Base-by-base conservation (phyloP, 2,329 filamentous ascomycete species). In the Cryphonectria carpinicola region DNA sequence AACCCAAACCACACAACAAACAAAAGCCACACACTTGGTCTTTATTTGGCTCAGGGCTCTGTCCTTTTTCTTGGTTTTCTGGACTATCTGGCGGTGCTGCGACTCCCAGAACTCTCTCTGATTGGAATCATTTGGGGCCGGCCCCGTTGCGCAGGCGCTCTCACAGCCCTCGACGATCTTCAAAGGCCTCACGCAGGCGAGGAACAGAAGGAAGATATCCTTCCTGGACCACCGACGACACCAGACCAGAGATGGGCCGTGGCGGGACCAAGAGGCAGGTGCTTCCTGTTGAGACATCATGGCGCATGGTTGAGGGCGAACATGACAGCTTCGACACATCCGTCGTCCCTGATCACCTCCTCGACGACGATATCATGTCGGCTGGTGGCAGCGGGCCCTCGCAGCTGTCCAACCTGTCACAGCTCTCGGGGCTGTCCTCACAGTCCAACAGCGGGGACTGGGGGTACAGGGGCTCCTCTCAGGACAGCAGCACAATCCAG, bases 231-330 rank as follows among this genome's bases (percentile, higher is more conserved):
- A 32, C 8, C 41, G 28, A 52, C 60, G 60, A 63, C 25, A 28
- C 41, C 62, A 58, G 25, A 3, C 28, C 54, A 35, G 28, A 41
- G 35, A 72, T 72, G 71, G 64, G 66, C 63, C 69, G 54, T 54
- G 60, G 65, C 28, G 60, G 70, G 61, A 43, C 68, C 25, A 69
- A 74, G 67, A 73, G 73, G 70, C 78, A 76, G 67, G 75, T 77
- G 32, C 76, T 84, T 22, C 82, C 83, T 49, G 81, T 87, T 58
- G 85, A 87, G 73, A 84, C 84, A 73, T 89, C 87, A 28, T 89
- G 87, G 87, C 87, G 87, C 74, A 83, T 89, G 80, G 86, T 89
- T 17, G 87, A 89, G 70, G 86, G 83, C 76, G 87, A 89, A 69
- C 84, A 89, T 77, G 87, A 89, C 76, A 88, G 86, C 75, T 89